These are phyloP conservation scores for Phyllosticta ampelicida DNA, from an alignment of 2,329 filamentous ascomycete species.

Conservation along the genomic window DNA sequence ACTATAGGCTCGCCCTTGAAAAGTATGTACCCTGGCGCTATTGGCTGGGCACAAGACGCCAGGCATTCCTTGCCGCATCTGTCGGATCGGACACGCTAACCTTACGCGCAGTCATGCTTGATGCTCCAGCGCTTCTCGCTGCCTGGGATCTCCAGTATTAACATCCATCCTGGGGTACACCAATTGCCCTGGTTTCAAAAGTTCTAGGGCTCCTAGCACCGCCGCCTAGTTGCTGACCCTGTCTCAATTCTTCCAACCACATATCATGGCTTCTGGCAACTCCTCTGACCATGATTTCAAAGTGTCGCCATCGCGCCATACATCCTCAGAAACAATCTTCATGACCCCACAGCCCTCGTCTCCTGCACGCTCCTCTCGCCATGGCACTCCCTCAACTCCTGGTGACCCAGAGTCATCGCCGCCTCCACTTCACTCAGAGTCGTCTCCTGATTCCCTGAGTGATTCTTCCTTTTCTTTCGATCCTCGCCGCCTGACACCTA, in stretches of 20 bases:
- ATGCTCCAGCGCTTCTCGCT: conserved; percentile 1
- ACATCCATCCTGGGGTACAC: neutral
- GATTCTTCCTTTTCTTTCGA: conserved; percentile 45
- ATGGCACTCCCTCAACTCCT: conserved; percentile 32
- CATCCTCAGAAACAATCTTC: conserved; percentile 61
- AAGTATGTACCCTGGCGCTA: conserved; percentile 8
- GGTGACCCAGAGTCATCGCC: conserved; percentile 56
- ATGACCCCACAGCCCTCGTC: conserved; percentile 45
- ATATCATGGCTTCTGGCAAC: conserved; percentile 32
- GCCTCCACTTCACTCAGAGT: conserved; percentile 40
- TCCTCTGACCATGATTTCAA: conserved; percentile 35
- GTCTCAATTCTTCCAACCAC: neutral
- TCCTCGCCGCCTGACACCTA: conserved; percentile 87
- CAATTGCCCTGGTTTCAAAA: conserved; percentile 1
- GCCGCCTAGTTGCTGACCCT: neutral
- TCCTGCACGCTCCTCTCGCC: conserved; percentile 55
- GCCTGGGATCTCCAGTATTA: conserved; percentile 1
- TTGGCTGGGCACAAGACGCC: neutral
- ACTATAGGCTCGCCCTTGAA: conserved; percentile 4
- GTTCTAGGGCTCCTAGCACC: conserved; percentile 3
- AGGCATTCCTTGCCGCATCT: conserved; percentile 4
- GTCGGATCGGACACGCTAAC: conserved; percentile 5
- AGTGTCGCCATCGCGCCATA: conserved; percentile 48
- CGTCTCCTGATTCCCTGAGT: neutral
- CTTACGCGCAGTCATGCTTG: conserved; percentile 10